Evolutionary conservation across 352 stramenopile species (phyloP).

Genomic region (Proteromonas lacertae): DNA sequence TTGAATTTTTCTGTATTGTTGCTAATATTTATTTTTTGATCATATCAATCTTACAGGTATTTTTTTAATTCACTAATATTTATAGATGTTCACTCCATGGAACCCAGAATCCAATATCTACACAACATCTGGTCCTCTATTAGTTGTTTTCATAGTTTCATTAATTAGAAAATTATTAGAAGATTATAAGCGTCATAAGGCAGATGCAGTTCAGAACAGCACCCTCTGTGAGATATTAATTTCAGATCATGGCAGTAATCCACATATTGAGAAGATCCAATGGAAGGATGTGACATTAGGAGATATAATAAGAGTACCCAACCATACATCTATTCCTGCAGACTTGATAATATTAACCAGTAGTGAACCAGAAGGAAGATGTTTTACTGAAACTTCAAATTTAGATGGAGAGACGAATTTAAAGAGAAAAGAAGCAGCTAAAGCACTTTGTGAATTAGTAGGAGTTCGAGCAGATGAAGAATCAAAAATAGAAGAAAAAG

Average conservation of each 20-base stretch:
- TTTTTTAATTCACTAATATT: no score
- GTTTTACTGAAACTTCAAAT: constrained; percentile 61
- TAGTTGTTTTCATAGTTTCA: constrained; percentile 23
- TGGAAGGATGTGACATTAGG: constrained; percentile 40
- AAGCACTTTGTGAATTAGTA: neutral
- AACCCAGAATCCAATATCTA: no score
- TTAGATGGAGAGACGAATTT: constrained; percentile 67
- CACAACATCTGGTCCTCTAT: no score
- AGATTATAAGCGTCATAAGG: constrained; percentile 23
- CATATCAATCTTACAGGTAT: no score
- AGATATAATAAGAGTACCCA: constrained; percentile 6
- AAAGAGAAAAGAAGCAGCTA: constrained; percentile 21
- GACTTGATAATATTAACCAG: constrained; percentile 50
- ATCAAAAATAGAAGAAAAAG: constrained; percentile 3
- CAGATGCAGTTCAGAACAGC: constrained; percentile 13
- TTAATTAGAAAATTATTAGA: constrained; percentile 23
- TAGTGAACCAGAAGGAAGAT: constrained; percentile 21
- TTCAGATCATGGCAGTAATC: constrained; percentile 5
- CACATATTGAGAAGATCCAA: constrained; percentile 7
- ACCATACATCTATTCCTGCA: constrained; percentile 20
- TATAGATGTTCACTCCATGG: no score
- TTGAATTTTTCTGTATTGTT: no score
- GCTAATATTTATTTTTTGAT: no score
- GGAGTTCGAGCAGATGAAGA: neutral
- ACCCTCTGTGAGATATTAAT: neutral